A percentile compares a stretch with the other conserved stretches of the same genome.
These are phyloP conservation scores for Picea glauca DNA, from an alignment of 75 land plant genomes.

Conservation along the genomic window DNA sequence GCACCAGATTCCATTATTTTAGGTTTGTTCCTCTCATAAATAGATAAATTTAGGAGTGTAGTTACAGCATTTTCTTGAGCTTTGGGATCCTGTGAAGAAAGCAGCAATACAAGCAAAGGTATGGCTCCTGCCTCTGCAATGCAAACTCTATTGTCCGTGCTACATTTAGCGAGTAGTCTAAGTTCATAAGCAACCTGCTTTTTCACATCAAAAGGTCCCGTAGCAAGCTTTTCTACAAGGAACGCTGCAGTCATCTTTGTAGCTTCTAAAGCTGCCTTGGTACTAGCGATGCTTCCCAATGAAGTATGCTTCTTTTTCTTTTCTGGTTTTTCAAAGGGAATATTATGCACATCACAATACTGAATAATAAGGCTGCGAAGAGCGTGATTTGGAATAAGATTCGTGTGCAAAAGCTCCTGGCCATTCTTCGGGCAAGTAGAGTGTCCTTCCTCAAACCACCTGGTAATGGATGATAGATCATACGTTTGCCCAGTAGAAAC, in stretches of 20 bases:
- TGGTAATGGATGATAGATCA: slow-evolving; percentile 53
- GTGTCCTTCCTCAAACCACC: slow-evolving; percentile 70
- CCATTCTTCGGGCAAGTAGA: slow-evolving; percentile 74
- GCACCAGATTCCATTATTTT: background rate
- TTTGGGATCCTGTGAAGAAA: slow-evolving; percentile 40
- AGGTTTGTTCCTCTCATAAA: slow-evolving; percentile 53
- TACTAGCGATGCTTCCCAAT: slow-evolving; percentile 42
- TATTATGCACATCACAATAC: slow-evolving; percentile 64
- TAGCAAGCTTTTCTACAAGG: slow-evolving; percentile 59
- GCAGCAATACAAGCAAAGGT: slow-evolving; percentile 53
- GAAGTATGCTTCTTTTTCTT: slow-evolving; percentile 19
- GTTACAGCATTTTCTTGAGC: slow-evolving; percentile 83
- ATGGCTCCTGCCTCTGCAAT: slow-evolving; percentile 85
- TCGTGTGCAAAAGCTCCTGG: slow-evolving; percentile 47
- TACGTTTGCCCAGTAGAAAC: slow-evolving; percentile 78
- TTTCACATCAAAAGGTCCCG: slow-evolving; percentile 45
- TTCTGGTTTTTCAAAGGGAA: slow-evolving; percentile 12
- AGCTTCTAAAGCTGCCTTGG: slow-evolving; percentile 49
- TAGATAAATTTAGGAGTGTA: slow-evolving; percentile 70
- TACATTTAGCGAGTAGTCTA: slow-evolving; percentile 62
- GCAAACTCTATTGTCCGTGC: slow-evolving; percentile 60
- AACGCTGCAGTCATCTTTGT: slow-evolving; percentile 56
- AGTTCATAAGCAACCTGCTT: slow-evolving; percentile 64
- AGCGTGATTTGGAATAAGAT: slow-evolving; percentile 65
- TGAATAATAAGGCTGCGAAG: slow-evolving; percentile 56